A percentile compares a stretch with the other conserved stretches of the same genome.
phyloP scores from a whole-genome alignment of 2,329 filamentous ascomycete species.

The Ploettnerulaceae sp. region DNA sequence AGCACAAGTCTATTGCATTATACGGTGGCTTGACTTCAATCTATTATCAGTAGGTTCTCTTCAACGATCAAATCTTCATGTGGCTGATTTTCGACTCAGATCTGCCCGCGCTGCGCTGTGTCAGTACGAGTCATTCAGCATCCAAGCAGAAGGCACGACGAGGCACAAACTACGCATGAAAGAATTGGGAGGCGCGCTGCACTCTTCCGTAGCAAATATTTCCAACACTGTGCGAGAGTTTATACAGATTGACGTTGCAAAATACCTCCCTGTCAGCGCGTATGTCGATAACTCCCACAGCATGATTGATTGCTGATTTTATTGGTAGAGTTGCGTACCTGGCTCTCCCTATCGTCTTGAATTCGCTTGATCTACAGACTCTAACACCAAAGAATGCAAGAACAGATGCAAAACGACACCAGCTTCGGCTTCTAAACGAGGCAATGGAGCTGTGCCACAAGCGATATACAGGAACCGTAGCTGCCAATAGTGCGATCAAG shows the following conservation, averaged over 20 bases:
- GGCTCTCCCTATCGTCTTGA: constrained; percentile 6
- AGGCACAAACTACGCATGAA: constrained; percentile 2
- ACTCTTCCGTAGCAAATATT: constrained; percentile 5
- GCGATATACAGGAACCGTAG: not conserved
- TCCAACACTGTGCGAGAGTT: constrained; percentile 5
- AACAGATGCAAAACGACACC: not conserved
- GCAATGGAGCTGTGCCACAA: constrained; percentile 4
- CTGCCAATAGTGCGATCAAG: not conserved
- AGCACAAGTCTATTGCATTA: constrained; percentile 7
- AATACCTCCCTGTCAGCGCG: constrained; percentile 7
- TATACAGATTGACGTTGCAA: constrained; percentile 6
- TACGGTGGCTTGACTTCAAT: constrained; percentile 8
- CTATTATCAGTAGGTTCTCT: constrained; percentile 7
- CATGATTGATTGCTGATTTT: not conserved
- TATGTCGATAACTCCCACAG: not conserved
- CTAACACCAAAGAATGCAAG: not conserved
- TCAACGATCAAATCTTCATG: not conserved
- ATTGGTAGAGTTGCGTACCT: constrained; percentile 2
- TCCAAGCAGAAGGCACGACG: not conserved
- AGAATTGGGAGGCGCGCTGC: constrained; percentile 4
- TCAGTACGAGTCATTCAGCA: constrained; percentile 7
- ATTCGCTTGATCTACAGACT: constrained; percentile 4
- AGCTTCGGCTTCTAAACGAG: constrained; percentile 5
- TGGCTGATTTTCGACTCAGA: not conserved
- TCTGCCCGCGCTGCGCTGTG: constrained; percentile 8